Base-by-base conservation (phyloP, 495 filamentous ascomycete genomes). In the Elaphomyces granulatus region DNA sequence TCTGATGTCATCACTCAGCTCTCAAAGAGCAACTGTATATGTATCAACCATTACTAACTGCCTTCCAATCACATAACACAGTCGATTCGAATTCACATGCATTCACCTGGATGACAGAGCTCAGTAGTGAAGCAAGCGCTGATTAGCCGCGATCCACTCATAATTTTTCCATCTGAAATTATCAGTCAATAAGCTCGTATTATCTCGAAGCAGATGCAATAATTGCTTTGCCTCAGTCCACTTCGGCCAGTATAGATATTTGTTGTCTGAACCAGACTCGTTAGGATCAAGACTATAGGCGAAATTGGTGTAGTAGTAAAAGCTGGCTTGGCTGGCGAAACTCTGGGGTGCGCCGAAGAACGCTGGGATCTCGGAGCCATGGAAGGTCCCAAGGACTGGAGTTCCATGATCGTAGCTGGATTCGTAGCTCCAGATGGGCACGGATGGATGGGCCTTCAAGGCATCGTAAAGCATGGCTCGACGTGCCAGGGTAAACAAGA, bases 401-500 rank as follows among this genome's bases (percentile, higher is more conserved):
- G 75, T 78, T 14, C 77, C 78, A 43, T 72, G 71, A 59, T 78
- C 57, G 56, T 83, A 85, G 4, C 74, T 71, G 1, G 72, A 51
- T 0, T 84, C 66, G 55, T 87, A 87, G 1, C 78, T 83, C 80
- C 80, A 87, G 10, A 58, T 58, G 0, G 71, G 71, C 2, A 83
- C 70, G 20, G 61, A 41, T 0, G 77, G 73, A 20, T 72, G 69
- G 17, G 55, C 61, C 2, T 59, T 31, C 0, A 38, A 34, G 1
- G 68, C 50, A 1, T 37, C 23, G 7, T 64, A 50, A 23, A 85
- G 64, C 51, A 78, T 74, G 1, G 58, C 39, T 8, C 80, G 70
- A 0, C 80, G 70, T 1, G 70, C 72, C 1, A 82, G 59, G 1
- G 74, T 83, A 48, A 81, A 83, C 16, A 69, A 68, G 1, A 77